phyloP scores from a whole-genome alignment of 2,329 filamentous ascomycete genomes.

The Fusarium sulawesiense region DNA sequence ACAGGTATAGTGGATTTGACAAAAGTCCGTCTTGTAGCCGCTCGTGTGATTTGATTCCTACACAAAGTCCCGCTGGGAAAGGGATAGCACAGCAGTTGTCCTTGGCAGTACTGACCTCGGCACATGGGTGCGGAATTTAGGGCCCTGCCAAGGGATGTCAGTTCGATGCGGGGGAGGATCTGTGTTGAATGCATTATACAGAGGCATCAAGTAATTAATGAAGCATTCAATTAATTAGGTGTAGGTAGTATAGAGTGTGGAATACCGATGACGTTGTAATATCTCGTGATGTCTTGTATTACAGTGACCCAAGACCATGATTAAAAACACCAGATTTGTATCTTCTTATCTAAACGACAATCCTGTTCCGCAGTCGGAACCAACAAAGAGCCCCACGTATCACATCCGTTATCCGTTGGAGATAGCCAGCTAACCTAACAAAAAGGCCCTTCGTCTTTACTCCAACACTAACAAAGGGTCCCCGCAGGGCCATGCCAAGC shows the following conservation, averaged over 20 bases:
- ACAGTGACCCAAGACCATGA: neutral
- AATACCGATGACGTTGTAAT: neutral
- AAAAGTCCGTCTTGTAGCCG: constrained; percentile 26
- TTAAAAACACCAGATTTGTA: neutral
- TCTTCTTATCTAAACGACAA: constrained; percentile 8
- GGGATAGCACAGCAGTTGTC: neutral
- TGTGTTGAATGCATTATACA: neutral
- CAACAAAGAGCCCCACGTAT: neutral
- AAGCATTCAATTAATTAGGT: too few species aligned
- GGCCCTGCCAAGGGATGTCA: neutral
- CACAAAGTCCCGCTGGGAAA: neutral
- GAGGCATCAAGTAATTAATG: neutral
- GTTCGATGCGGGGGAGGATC: constrained; percentile 17
- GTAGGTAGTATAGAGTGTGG: too few species aligned
- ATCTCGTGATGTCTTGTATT: neutral
- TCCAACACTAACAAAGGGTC: constrained; percentile 30
- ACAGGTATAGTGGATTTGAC: constrained; percentile 19
- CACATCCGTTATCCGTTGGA: neutral
- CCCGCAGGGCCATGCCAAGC: constrained; percentile 27
- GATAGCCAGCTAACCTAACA: neutral
- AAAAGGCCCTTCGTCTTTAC: constrained; percentile 30
- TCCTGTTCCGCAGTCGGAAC: constrained; percentile 4
- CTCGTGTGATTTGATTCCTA: constrained; percentile 19
- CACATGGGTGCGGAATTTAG: constrained; percentile 9
- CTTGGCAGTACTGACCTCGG: constrained; percentile 7